Evolutionary conservation across 2,329 filamentous ascomycete species (phyloP).

Genomic region (Diplodia corticola): DNA sequence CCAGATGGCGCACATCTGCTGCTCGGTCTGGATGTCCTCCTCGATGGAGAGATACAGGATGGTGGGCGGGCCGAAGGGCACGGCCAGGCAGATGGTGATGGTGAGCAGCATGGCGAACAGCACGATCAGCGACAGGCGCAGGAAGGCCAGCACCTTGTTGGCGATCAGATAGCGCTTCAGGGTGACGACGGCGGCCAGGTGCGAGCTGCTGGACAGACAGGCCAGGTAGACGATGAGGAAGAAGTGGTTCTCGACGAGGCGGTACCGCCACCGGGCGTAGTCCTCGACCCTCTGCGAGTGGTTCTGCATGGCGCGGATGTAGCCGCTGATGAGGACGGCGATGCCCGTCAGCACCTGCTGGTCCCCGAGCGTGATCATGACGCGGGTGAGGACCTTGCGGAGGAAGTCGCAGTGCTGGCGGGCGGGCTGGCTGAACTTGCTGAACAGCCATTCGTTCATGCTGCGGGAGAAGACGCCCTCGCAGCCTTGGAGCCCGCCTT

Average conservation of each 20-base stretch:
- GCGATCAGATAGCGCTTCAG: conserved; percentile 35
- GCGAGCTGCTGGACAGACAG: conserved; percentile 34
- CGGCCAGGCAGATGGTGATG: conserved; percentile 32
- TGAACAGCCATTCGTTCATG: conserved; percentile 28
- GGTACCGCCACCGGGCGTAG: neutral
- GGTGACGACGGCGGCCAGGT: conserved; percentile 37
- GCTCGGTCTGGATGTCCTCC: neutral
- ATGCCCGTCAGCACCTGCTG: conserved; percentile 38
- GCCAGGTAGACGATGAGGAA: conserved; percentile 34
- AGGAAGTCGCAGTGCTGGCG: conserved; percentile 19
- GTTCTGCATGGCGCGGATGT: neutral
- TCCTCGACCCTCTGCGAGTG: neutral
- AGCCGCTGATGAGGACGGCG: conserved; percentile 33
- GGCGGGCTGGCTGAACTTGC: conserved; percentile 33
- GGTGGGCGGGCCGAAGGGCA: conserved; percentile 16
- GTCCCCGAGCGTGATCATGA: conserved; percentile 36
- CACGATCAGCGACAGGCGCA: conserved; percentile 32
- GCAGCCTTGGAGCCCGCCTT: neutral
- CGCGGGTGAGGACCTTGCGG: conserved; percentile 35
- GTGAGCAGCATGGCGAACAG: conserved; percentile 34
- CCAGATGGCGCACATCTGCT: neutral
- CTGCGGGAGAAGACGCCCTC: neutral
- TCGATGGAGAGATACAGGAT: neutral
- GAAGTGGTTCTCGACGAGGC: conserved; percentile 3
- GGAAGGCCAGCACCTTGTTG: conserved; percentile 34